These are phyloP conservation scores for Abelmoschus esculentus DNA, from an alignment of 345 rosid genomes.

Conservation along the genomic window DNA sequence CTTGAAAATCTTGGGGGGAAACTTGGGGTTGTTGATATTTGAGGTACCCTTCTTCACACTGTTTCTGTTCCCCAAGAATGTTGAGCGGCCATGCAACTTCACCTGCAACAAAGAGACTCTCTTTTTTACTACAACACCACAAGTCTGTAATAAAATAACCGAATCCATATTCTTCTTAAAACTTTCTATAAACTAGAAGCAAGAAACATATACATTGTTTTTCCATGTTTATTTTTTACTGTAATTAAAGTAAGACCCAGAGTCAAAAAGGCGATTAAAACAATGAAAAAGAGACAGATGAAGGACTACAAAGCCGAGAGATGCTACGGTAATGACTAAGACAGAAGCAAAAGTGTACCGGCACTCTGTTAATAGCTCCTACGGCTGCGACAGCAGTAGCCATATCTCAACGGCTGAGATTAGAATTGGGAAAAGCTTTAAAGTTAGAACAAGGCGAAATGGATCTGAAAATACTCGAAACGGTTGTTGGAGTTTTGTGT, in stretches of 20 bases:
- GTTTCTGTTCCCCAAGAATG: constrained; percentile 42
- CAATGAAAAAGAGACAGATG: background rate
- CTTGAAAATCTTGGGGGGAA: constrained; percentile 36
- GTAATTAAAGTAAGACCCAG: background rate
- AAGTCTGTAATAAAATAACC: background rate
- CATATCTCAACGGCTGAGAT: constrained; percentile 23
- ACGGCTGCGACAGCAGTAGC: constrained; percentile 34
- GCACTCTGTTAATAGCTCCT: constrained; percentile 25
- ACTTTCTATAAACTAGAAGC: background rate
- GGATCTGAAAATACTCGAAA: background rate
- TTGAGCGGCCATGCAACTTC: constrained; percentile 30
- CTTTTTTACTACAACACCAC: constrained; percentile 1
- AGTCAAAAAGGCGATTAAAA: constrained; percentile 12
- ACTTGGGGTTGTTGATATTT: constrained; percentile 26
- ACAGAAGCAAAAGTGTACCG: constrained; percentile 20
- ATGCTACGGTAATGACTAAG: constrained; percentile 12
- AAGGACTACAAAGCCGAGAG: background rate
- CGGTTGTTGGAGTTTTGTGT: background rate
- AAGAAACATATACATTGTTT: too few relatives aligned
- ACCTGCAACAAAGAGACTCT: constrained; percentile 23
- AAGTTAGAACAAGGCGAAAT: constrained; percentile 19
- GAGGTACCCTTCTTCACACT: constrained; percentile 55
- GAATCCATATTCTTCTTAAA: background rate
- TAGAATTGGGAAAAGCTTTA: background rate
- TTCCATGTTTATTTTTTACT: background rate